Evolutionary conservation across 2,329 filamentous ascomycete genomes (phyloP).

Genomic region (Colletotrichum camelliae): DNA sequence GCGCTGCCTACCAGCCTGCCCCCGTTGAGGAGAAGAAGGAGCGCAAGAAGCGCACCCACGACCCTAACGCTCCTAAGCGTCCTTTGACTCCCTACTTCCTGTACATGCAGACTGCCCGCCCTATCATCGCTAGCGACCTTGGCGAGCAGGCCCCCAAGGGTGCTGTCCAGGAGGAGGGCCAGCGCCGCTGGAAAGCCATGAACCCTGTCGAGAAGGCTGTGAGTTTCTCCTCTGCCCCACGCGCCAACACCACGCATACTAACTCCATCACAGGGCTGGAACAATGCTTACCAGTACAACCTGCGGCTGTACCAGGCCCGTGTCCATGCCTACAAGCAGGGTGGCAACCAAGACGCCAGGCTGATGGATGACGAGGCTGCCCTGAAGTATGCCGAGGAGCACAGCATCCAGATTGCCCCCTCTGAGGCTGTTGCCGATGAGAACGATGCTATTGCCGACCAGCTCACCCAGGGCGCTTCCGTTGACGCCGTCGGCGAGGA

Average conservation of each 20-base stretch:
- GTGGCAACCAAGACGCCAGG: slow-evolving; percentile 63
- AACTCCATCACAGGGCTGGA: slow-evolving; percentile 54
- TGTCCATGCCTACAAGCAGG: slow-evolving; percentile 68
- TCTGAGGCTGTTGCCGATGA: slow-evolving; percentile 49
- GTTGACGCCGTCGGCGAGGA: slow-evolving; percentile 44
- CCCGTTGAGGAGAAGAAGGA: slow-evolving; percentile 77
- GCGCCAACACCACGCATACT: not conserved
- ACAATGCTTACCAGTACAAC: slow-evolving; percentile 72
- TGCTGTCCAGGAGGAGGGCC: slow-evolving; percentile 87
- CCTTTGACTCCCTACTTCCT: slow-evolving; percentile 95
- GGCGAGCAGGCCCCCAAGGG: slow-evolving; percentile 80
- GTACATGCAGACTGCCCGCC: slow-evolving; percentile 87
- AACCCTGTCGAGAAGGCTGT: slow-evolving; percentile 71
- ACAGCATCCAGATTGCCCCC: slow-evolving; percentile 58
- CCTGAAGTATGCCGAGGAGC: slow-evolving; percentile 63
- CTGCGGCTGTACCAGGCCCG: slow-evolving; percentile 69
- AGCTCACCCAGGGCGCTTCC: slow-evolving; percentile 54
- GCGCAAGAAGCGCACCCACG: slow-evolving; percentile 84
- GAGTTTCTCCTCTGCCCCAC: slow-evolving; percentile 24
- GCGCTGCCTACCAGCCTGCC: slow-evolving; percentile 35
- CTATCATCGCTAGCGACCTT: slow-evolving; percentile 80
- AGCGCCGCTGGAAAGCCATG: slow-evolving; percentile 85
- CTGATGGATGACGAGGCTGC: slow-evolving; percentile 68
- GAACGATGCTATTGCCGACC: slow-evolving; percentile 64
- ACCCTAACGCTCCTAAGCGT: slow-evolving; percentile 94